Percentiles rank a stretch among this genome's conserved stretches.
These are phyloP conservation scores for Hemisphaericaspora lyxosophila DNA, from an alignment of 1,139 yeast species.

Conservation along the genomic window DNA sequence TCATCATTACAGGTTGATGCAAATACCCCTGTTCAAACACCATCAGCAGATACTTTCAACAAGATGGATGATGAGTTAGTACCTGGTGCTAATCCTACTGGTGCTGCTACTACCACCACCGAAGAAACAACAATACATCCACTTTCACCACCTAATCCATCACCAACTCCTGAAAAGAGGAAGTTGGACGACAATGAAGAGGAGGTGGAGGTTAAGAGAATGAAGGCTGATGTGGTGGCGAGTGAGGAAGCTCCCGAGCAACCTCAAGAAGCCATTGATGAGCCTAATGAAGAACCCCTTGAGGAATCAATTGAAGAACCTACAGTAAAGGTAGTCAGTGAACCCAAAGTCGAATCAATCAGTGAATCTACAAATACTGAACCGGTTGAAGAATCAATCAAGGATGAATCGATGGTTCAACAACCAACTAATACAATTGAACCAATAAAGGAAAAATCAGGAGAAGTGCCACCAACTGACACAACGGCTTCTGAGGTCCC, in stretches of 20 bases:
- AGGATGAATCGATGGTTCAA: not conserved
- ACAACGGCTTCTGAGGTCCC: not conserved
- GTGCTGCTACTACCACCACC: constrained; percentile 5
- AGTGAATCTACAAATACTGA: constrained; percentile 1
- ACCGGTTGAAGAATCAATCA: not conserved
- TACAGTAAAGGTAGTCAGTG: constrained; percentile 2
- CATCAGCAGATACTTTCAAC: constrained; percentile 32
- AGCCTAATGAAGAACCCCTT: not conserved
- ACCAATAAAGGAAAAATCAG: not conserved
- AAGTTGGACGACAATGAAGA: constrained; percentile 23
- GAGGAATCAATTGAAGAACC: constrained; percentile 1
- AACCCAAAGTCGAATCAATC: constrained; percentile 4
- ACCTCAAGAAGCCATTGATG: not conserved
- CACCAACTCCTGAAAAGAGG: constrained; percentile 45
- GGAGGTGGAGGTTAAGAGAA: constrained; percentile 22
- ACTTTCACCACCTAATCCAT: constrained; percentile 47
- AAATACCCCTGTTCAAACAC: constrained; percentile 44
- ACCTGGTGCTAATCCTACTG: not conserved
- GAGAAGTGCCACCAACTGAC: no score
- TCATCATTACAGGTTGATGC: constrained; percentile 22
- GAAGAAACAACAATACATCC: constrained; percentile 33
- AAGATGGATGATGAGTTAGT: constrained; percentile 9
- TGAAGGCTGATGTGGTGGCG: constrained; percentile 18
- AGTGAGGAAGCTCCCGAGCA: not conserved
- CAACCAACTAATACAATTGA: constrained; percentile 1